Conservation (phyloP, 257 asterid genomes). For the Agastache rugosa region DNA sequence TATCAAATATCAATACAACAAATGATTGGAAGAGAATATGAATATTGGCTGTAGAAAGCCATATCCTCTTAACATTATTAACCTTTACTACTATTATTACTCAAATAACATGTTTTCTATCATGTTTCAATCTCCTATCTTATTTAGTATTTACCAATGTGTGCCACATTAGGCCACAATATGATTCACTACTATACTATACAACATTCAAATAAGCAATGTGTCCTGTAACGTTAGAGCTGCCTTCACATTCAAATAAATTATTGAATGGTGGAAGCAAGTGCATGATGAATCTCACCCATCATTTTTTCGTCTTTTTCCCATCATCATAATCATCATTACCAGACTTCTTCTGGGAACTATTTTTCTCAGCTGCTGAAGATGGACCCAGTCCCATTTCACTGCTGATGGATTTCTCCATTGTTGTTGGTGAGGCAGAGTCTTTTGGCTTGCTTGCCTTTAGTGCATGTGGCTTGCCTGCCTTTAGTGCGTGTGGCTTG, state of each 20-base stretch:
- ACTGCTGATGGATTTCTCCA: not conserved
- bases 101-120: not conserved
- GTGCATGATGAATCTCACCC: not conserved
- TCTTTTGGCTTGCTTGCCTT: not conserved
- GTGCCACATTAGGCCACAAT: not conserved
- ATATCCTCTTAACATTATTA: not conserved
- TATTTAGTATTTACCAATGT: not conserved
- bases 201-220: not conserved
- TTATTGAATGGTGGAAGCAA: not conserved
- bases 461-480: too few relatives aligned
- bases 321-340: too few relatives aligned
- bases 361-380: too few relatives aligned
- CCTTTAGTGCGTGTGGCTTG: too few relatives aligned
- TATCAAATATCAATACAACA: not conserved
- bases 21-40: not conserved
- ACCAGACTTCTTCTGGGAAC: not conserved
- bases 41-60: not conserved
- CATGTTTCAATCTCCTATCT: not conserved
- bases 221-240: not conserved
- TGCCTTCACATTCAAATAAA: not conserved
- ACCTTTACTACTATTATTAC: not conserved
- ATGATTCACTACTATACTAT: not conserved
- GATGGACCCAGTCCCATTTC: too few relatives aligned
- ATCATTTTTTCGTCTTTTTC: not conserved
- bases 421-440: not conserved